Percentiles rank a stretch among this genome's conserved stretches.
Conservation (phyloP, 2,329 filamentous ascomycete species). For the Trichothecium sympodiale region DNA sequence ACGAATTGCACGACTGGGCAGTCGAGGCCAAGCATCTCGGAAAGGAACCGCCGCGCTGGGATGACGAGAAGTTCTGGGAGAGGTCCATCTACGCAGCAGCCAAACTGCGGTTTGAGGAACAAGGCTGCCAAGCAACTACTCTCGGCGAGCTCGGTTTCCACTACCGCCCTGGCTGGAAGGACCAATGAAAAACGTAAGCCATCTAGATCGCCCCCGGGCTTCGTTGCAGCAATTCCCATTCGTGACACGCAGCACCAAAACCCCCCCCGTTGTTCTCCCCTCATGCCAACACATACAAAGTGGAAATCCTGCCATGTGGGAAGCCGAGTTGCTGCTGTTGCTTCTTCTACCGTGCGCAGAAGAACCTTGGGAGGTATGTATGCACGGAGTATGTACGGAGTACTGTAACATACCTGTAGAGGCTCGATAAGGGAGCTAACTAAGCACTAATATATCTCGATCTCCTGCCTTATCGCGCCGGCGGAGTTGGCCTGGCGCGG, state of each 20-base stretch:
- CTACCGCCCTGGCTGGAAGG: conserved; percentile 25
- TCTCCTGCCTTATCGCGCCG: too few species aligned
- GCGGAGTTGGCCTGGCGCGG: too few species aligned
- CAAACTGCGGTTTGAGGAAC: conserved; percentile 58
- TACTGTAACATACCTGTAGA: not conserved
- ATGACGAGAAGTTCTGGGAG: conserved; percentile 59
- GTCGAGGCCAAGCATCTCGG: conserved; percentile 37
- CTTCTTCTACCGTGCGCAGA: too few species aligned
- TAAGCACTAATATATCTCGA: too few species aligned
- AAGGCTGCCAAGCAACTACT: conserved; percentile 52
- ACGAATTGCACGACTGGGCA: conserved; percentile 54
- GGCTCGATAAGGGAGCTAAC: too few species aligned
- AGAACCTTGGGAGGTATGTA: not conserved
- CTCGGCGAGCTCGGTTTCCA: conserved; percentile 64
- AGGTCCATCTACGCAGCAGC: conserved; percentile 57
- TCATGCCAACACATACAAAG: too few species aligned
- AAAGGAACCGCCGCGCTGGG: conserved; percentile 64
- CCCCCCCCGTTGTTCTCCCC: too few species aligned
- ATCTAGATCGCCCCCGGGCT: too few species aligned
- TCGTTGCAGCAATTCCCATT: too few species aligned
- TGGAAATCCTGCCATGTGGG: too few species aligned
- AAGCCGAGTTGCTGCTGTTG: too few species aligned
- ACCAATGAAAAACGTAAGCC: not conserved
- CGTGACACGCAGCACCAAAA: too few species aligned
- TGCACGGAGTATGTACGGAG: not conserved